These are phyloP conservation scores for Monosporascus sp. DNA, from an alignment of 2,329 filamentous ascomycete genomes.

Conservation along the genomic window DNA sequence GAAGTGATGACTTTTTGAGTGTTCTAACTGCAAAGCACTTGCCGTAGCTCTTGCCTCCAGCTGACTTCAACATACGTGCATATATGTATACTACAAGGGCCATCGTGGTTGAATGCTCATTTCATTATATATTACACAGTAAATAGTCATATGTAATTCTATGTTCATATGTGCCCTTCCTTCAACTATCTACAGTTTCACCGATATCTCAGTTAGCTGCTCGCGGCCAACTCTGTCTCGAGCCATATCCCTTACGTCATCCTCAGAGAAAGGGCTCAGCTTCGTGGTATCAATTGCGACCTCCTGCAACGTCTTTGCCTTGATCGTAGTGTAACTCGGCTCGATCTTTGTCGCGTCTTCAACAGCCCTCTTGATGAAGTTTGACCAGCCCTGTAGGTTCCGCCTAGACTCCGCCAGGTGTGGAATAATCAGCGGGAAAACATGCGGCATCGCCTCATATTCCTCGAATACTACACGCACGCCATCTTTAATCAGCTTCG, in stretches of 20 bases:
- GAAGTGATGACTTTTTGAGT: no score
- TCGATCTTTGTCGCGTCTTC: slow-evolving; percentile 26
- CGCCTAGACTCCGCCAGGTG: slow-evolving; percentile 37
- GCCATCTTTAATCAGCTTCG: slow-evolving; percentile 48
- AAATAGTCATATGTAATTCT: no score
- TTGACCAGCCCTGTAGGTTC: slow-evolving; percentile 50
- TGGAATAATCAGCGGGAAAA: slow-evolving; percentile 56
- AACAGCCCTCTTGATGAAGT: slow-evolving; percentile 45
- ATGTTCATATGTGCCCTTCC: no score
- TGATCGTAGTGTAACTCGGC: slow-evolving; percentile 39
- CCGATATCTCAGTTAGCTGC: background rate
- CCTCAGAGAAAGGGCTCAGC: slow-evolving; percentile 38
- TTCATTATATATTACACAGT: no score
- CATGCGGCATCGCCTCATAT: slow-evolving; percentile 78
- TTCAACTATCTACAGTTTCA: no score
- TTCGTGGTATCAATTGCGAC: slow-evolving; percentile 34
- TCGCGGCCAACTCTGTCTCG: slow-evolving; percentile 20
- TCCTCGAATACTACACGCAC: slow-evolving; percentile 62
- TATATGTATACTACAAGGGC: no score
- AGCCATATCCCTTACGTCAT: slow-evolving; percentile 37
- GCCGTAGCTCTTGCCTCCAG: no score
- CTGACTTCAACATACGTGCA: no score
- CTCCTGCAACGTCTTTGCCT: slow-evolving; percentile 47
- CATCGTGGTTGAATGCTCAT: no score
- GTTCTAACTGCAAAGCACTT: no score